Conservation (phyloP, 441 rosid species). For the Syzygium syzygioides region DNA sequence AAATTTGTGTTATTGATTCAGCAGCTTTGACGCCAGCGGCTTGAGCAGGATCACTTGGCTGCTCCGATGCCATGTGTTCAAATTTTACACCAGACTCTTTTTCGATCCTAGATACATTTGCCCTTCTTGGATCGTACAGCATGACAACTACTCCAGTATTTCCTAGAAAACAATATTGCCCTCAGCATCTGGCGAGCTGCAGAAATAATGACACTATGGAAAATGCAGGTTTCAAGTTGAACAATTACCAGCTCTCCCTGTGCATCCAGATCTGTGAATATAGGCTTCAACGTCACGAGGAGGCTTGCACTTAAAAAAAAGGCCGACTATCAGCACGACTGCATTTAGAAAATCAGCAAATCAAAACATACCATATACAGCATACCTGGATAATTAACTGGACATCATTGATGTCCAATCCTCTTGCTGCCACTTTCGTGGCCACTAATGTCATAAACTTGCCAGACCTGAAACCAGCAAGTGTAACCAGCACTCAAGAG, state of each 20-base stretch:
- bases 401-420: conserved; percentile 93
- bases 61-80: conserved; percentile 74
- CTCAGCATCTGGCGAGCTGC: conserved; percentile 3
- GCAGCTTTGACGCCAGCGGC: conserved; percentile 66
- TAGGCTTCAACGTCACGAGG: conserved; percentile 96
- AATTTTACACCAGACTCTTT: conserved; percentile 82
- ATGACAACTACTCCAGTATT: conserved; percentile 89
- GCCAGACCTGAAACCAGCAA: conserved; percentile 81
- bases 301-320: conserved; percentile 65
- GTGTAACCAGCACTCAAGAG: conserved; percentile 52
- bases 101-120: conserved; percentile 59
- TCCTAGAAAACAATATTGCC: conserved; percentile 29
- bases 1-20: conserved; percentile 55
- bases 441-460: conserved; percentile 88
- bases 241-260: conserved; percentile 85
- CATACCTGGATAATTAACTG: conserved; percentile 91
- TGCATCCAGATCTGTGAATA: conserved; percentile 94
- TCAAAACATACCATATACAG: background rate
- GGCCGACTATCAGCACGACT: background rate
- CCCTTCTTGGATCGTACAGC: conserved; percentile 76
- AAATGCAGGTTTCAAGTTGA: background rate
- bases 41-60: conserved; percentile 69
- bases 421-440: conserved; percentile 95
- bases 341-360: background rate
- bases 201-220: background rate